Conservation (phyloP, 2,329 filamentous ascomycete species). For the Verticillium dahliae region DNA sequence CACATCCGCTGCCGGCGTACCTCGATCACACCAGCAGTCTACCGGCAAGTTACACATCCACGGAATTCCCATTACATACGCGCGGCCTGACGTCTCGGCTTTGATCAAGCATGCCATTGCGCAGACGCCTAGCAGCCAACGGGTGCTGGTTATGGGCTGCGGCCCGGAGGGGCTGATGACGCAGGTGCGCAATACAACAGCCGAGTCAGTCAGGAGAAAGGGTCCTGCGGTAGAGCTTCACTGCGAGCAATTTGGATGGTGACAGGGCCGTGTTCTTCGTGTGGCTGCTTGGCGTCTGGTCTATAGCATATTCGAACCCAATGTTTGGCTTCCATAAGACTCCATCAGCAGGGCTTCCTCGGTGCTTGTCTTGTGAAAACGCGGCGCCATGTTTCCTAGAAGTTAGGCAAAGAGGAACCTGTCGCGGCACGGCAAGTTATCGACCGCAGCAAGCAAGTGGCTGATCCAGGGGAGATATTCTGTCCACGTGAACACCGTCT, state of each 20-base stretch:
- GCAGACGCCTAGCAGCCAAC: slow-evolving; percentile 18
- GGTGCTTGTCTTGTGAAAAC: too few species aligned
- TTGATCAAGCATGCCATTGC: slow-evolving; percentile 26
- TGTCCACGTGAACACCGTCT: too few species aligned
- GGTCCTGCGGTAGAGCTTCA: slow-evolving; percentile 41
- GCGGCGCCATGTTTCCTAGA: too few species aligned
- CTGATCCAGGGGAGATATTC: too few species aligned
- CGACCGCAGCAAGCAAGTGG: too few species aligned
- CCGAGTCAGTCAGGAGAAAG: slow-evolving; percentile 27
- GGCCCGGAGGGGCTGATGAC: slow-evolving; percentile 36
- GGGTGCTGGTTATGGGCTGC: slow-evolving; percentile 37
- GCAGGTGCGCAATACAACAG: slow-evolving; percentile 32
- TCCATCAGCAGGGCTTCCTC: too few species aligned
- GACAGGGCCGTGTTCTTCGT: neutral
- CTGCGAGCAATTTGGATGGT: slow-evolving; percentile 41
- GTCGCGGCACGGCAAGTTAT: too few species aligned
- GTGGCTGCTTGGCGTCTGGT: neutral
- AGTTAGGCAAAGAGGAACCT: too few species aligned
- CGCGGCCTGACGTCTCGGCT: slow-evolving; percentile 27
- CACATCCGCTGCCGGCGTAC: neutral
- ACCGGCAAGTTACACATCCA: slow-evolving; percentile 2
- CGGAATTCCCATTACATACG: slow-evolving; percentile 19
- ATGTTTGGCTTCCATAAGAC: too few species aligned
- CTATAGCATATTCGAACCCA: too few species aligned
- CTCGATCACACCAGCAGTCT: neutral